These are phyloP conservation scores for Coriolopsis trogii DNA, from an alignment of 1,284 basidiomycete genomes.

Conservation along the genomic window DNA sequence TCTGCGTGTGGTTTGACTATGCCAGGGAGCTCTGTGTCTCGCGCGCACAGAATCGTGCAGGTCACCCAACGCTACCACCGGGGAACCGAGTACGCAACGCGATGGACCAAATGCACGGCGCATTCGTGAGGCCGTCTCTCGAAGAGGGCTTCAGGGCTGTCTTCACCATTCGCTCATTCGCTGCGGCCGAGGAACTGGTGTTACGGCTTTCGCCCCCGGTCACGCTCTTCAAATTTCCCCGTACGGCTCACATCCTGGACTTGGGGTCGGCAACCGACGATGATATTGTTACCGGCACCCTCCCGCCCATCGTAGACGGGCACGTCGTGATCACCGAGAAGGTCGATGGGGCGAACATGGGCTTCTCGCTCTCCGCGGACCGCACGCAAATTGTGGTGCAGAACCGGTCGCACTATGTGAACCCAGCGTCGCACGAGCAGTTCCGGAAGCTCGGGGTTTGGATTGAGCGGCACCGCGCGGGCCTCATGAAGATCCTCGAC, in stretches of 20 bases:
- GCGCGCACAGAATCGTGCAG: slow-evolving; percentile 54
- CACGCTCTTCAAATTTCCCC: slow-evolving; percentile 58
- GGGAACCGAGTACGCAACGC: slow-evolving; percentile 57
- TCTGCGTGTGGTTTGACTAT: slow-evolving; percentile 63
- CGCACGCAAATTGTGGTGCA: slow-evolving; percentile 53
- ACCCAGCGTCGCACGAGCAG: slow-evolving; percentile 54
- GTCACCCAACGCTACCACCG: slow-evolving; percentile 62
- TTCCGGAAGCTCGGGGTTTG: slow-evolving; percentile 60
- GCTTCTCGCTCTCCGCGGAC: slow-evolving; percentile 56
- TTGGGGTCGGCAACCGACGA: slow-evolving; percentile 57
- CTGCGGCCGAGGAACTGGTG: slow-evolving; percentile 51
- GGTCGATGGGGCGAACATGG: slow-evolving; percentile 70
- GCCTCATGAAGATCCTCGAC: slow-evolving; percentile 47
- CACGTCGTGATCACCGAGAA: slow-evolving; percentile 61
- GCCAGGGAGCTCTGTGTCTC: slow-evolving; percentile 49
- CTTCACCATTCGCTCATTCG: slow-evolving; percentile 49
- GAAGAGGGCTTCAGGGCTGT: slow-evolving; percentile 56
- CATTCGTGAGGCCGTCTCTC: slow-evolving; percentile 46
- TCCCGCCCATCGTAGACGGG: background rate
- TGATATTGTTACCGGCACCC: slow-evolving; percentile 41
- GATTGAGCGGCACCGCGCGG: slow-evolving; percentile 50
- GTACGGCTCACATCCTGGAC: slow-evolving; percentile 60
- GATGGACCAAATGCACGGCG: slow-evolving; percentile 52
- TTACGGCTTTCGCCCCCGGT: slow-evolving; percentile 46
- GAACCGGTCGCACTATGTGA: slow-evolving; percentile 67